Conservation (phyloP, 345 rosid genomes). For the Anacardium occidentale region DNA sequence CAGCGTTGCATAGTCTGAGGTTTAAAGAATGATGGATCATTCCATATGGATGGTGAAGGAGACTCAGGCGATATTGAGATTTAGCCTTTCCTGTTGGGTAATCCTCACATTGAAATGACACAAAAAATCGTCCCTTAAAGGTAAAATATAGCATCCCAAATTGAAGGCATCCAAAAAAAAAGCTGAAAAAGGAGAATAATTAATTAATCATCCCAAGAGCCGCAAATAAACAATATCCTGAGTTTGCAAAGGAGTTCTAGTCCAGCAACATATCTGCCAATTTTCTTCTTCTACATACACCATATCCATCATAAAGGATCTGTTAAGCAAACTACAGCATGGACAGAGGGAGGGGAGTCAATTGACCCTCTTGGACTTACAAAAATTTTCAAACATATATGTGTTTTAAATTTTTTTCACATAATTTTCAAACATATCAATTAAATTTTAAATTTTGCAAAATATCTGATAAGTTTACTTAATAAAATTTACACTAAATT, state of each 20-base stretch:
- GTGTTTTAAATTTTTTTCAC: too few relatives aligned
- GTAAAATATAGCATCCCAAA: background rate
- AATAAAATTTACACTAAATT: too few relatives aligned
- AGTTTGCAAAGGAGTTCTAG: background rate
- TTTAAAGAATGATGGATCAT: background rate
- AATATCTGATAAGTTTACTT: too few relatives aligned
- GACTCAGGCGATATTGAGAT: too few relatives aligned
- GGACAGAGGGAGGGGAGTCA: too few relatives aligned
- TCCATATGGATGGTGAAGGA: background rate
- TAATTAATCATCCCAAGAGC: background rate
- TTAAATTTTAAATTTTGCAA: too few relatives aligned
- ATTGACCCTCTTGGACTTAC: too few relatives aligned
- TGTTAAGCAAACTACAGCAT: background rate
- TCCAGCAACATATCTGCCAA: background rate
- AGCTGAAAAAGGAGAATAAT: background rate
- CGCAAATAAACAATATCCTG: background rate
- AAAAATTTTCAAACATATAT: too few relatives aligned
- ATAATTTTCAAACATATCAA: too few relatives aligned
- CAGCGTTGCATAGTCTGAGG: background rate
- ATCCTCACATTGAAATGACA: background rate
- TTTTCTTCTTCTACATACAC: background rate
- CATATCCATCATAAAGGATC: background rate
- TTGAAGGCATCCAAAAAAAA: background rate
- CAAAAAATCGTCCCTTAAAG: background rate
- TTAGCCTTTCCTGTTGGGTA: background rate